Conservation (phyloP, 2,329 filamentous ascomycete genomes). For the Aspergillus terreus region DNA sequence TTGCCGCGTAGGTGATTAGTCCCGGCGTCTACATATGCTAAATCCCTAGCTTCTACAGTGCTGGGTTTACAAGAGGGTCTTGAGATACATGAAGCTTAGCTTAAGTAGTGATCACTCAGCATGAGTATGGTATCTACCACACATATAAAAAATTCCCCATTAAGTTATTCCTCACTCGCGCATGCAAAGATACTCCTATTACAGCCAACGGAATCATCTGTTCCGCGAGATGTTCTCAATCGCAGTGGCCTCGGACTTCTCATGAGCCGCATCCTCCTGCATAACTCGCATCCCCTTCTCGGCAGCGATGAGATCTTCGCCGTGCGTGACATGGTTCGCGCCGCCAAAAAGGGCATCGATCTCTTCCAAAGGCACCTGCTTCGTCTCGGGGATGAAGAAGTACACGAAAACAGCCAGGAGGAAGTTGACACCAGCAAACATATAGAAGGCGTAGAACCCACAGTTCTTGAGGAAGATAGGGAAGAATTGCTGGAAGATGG, state of each 20-base stretch:
- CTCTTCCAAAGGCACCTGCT: constrained; percentile 38
- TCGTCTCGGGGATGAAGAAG: constrained; percentile 53
- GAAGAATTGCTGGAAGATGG: constrained; percentile 68
- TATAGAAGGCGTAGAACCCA: constrained; percentile 55
- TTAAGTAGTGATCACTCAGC: too few species aligned
- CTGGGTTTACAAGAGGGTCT: too few species aligned
- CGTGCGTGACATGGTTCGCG: constrained; percentile 32
- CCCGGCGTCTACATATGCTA: too few species aligned
- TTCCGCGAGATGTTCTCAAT: not conserved
- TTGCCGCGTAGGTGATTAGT: too few species aligned
- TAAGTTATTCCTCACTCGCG: too few species aligned
- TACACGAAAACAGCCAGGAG: constrained; percentile 49
- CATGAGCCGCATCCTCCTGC: constrained; percentile 8
- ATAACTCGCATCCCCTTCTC: constrained; percentile 20
- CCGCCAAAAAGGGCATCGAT: constrained; percentile 38
- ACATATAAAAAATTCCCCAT: too few species aligned
- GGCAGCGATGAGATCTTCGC: constrained; percentile 27
- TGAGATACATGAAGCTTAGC: too few species aligned
- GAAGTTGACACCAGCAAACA: constrained; percentile 53
- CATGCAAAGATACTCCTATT: too few species aligned
- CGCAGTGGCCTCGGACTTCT: constrained; percentile 15
- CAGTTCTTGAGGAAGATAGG: constrained; percentile 61
- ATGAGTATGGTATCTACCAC: too few species aligned
- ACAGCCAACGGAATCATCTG: not conserved
- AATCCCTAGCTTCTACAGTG: too few species aligned